Conservation (phyloP, 2,329 filamentous ascomycete genomes). For the Penicillium corylophilum region DNA sequence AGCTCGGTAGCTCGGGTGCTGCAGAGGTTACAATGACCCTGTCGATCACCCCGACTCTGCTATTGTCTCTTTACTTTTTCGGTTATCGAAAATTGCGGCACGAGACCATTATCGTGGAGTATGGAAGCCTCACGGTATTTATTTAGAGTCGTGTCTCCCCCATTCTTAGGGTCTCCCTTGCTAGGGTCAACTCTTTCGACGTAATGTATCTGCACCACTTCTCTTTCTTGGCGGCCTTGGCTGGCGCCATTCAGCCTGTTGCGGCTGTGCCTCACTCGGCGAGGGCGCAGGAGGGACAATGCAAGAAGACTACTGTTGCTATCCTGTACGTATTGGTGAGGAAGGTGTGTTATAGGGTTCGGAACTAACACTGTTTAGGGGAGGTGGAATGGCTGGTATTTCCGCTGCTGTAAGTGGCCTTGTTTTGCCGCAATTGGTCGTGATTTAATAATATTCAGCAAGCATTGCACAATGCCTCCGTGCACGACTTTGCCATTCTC, state of each 20-base stretch:
- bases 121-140: not conserved
- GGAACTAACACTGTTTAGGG: constrained; percentile 10
- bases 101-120: not conserved
- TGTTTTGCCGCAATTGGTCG: not conserved
- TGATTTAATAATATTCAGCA: constrained; percentile 9
- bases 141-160: not conserved
- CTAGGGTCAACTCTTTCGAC: not conserved
- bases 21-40: constrained; percentile 13
- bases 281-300: constrained; percentile 13
- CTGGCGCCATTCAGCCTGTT: constrained; percentile 11
- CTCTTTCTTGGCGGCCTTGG: constrained; percentile 16
- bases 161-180: not conserved
- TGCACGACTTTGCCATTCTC: constrained; percentile 22
- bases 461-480: constrained; percentile 21
- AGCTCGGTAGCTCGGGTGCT: not conserved
- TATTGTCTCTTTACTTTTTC: not conserved
- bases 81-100: not conserved
- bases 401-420: constrained; percentile 17
- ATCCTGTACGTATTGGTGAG: constrained; percentile 15
- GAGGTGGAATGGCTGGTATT: constrained; percentile 23
- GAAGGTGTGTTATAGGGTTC: not conserved
- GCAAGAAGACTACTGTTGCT: constrained; percentile 23
- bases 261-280: constrained; percentile 12
- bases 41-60: constrained; percentile 8
- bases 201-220: constrained; percentile 18